These are phyloP conservation scores for Amauroascus niger DNA, from an alignment of 2,329 filamentous ascomycete genomes.

Conservation along the genomic window DNA sequence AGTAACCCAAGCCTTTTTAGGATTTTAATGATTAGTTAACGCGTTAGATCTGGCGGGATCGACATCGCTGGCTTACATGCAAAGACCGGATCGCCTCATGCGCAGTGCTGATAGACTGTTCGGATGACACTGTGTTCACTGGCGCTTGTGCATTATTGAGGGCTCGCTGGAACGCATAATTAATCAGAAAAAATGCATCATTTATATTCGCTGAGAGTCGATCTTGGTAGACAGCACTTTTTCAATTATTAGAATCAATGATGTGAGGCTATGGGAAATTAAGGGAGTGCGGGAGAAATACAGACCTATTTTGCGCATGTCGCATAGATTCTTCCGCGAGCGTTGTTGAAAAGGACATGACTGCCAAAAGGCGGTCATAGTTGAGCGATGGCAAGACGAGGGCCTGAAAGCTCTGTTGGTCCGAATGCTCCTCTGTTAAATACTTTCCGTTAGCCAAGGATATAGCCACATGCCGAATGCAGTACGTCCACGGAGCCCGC, in stretches of 20 bases:
- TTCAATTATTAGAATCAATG: constrained; percentile 5
- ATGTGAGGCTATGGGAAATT: background rate
- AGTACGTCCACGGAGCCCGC: constrained; percentile 31
- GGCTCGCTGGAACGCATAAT: constrained; percentile 30
- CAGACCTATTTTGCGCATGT: constrained; percentile 13
- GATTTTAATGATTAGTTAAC: too few relatives aligned
- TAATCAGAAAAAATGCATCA: constrained; percentile 31
- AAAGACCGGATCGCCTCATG: constrained; percentile 31
- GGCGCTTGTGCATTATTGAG: constrained; percentile 20
- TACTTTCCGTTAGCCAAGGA: constrained; percentile 33
- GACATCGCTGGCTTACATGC: constrained; percentile 25
- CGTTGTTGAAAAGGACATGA: constrained; percentile 34
- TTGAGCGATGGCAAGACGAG: constrained; percentile 31
- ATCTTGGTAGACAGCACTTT: constrained; percentile 15
- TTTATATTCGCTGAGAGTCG: constrained; percentile 26
- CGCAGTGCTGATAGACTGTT: constrained; percentile 18
- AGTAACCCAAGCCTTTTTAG: constrained; percentile 18
- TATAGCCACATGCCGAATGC: constrained; percentile 30
- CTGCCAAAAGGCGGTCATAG: constrained; percentile 27
- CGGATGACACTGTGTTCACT: constrained; percentile 17
- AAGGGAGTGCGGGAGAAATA: background rate
- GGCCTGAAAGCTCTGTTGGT: constrained; percentile 24
- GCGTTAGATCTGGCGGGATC: too few relatives aligned
- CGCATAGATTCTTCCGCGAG: constrained; percentile 34
- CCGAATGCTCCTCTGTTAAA: constrained; percentile 28